phyloP scores from a whole-genome alignment of 306 rosid species.

The Trifolium pratense region DNA sequence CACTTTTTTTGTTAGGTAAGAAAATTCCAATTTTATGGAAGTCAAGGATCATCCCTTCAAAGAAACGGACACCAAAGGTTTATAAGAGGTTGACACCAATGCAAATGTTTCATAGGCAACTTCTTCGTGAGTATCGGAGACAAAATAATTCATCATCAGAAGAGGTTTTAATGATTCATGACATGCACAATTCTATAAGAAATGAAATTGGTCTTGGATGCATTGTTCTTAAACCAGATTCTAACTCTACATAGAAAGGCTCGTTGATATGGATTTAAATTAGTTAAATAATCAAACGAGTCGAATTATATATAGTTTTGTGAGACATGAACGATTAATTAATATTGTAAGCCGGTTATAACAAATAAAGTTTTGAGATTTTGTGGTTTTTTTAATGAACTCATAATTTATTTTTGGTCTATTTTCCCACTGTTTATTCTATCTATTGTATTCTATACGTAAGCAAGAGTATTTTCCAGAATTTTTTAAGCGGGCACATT shows the following conservation, averaged over 20 bases:
- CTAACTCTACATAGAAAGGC: not conserved
- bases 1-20: not conserved
- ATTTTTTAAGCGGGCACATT: too few relatives aligned
- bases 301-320: too few relatives aligned
- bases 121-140: not conserved
- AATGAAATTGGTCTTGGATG: slow-evolving; percentile 44
- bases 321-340: not conserved
- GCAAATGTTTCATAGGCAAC: slow-evolving; percentile 11
- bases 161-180: slow-evolving; percentile 10
- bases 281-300: too few relatives aligned
- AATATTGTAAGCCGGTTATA: too few relatives aligned
- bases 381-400: not conserved
- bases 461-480: too few relatives aligned
- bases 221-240: slow-evolving; percentile 26
- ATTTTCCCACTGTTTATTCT: too few relatives aligned
- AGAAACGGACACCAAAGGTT: slow-evolving; percentile 22
- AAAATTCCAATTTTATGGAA: not conserved
- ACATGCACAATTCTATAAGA: slow-evolving; percentile 10
- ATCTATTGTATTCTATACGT: too few relatives aligned
- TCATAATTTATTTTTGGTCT: too few relatives aligned
- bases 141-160: not conserved
- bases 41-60: slow-evolving; percentile 4
- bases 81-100: not conserved
- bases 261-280: too few relatives aligned
- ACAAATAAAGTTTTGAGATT: too few relatives aligned